These are phyloP conservation scores for Ophiostoma sp. DNA, from an alignment of 2,329 filamentous ascomycete species.

Conservation along the genomic window DNA sequence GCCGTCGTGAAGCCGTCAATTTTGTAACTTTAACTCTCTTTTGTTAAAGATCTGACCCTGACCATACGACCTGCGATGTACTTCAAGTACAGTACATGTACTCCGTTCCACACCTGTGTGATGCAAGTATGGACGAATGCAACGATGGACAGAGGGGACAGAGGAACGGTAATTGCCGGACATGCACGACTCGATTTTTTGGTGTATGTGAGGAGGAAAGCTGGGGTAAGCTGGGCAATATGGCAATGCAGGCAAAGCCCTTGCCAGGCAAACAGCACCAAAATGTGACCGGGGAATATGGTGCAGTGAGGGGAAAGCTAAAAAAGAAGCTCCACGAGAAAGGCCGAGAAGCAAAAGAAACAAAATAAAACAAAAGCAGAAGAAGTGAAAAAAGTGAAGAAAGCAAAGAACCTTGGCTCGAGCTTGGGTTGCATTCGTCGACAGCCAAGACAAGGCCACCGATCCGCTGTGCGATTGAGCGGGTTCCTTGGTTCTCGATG, in stretches of 20 bases:
- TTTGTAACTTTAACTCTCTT: neutral
- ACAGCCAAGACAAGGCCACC: neutral
- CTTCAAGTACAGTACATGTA: neutral
- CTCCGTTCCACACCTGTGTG: neutral
- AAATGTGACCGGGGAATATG: neutral
- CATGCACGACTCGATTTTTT: neutral
- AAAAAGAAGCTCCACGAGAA: slow-evolving; percentile 21
- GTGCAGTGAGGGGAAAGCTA: slow-evolving; percentile 15
- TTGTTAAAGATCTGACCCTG: neutral
- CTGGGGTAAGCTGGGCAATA: neutral
- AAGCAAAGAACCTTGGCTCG: neutral
- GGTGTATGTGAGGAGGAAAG: slow-evolving; percentile 7
- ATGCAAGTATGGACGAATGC: neutral
- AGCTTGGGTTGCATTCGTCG: neutral
- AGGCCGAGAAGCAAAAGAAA: slow-evolving; percentile 3
- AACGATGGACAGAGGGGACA: neutral
- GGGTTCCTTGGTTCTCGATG: slow-evolving; percentile 4
- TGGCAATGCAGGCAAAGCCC: neutral
- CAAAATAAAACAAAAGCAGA: neutral
- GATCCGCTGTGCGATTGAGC: neutral
- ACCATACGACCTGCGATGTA: neutral
- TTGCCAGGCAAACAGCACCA: neutral
- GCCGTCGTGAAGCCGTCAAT: neutral
- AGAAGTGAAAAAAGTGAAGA: neutral
- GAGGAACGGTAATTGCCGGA: slow-evolving; percentile 4